Percentiles rank a stretch among this genome's conserved stretches.
Conservation (phyloP, 2,329 filamentous ascomycete species). For the Fusarium clavum region DNA sequence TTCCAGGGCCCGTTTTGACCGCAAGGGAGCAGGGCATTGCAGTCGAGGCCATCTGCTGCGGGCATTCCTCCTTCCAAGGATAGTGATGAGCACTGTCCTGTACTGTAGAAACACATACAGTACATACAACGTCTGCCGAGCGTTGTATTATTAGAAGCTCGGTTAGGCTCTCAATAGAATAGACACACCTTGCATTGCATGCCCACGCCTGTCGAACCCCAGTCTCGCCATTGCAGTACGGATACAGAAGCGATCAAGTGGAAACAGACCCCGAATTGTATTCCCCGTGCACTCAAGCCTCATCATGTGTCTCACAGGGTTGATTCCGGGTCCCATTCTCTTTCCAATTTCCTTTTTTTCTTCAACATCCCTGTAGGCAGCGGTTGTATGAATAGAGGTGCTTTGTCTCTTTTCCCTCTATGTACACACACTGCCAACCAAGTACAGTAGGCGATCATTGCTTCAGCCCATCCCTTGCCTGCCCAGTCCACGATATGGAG, state of each 20-base stretch:
- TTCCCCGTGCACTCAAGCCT: constrained; percentile 10
- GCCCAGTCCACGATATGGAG: neutral
- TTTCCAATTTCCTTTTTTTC: constrained; percentile 23
- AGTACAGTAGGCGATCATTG: neutral
- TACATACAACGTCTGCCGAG: constrained; percentile 2
- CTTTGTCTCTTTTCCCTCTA: neutral
- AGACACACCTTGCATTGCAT: constrained; percentile 16
- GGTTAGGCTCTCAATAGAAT: neutral
- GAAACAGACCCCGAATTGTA: neutral
- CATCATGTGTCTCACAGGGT: constrained; percentile 3
- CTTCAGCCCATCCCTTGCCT: neutral
- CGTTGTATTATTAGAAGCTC: constrained; percentile 23
- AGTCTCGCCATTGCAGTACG: neutral
- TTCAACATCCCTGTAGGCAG: constrained; percentile 4
- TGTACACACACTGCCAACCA: neutral
- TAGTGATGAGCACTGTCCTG: neutral
- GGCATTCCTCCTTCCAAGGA: constrained; percentile 7
- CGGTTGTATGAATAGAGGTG: neutral
- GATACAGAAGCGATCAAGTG: neutral
- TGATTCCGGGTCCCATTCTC: neutral
- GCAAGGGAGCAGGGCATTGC: neutral
- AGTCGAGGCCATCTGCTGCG: neutral
- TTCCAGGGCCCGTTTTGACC: neutral
- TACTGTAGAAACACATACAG: constrained; percentile 5
- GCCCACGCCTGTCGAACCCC: neutral